Evolutionary conservation across 2,329 filamentous ascomycete genomes (phyloP).

Genomic region (Endocalyx cinctus): DNA sequence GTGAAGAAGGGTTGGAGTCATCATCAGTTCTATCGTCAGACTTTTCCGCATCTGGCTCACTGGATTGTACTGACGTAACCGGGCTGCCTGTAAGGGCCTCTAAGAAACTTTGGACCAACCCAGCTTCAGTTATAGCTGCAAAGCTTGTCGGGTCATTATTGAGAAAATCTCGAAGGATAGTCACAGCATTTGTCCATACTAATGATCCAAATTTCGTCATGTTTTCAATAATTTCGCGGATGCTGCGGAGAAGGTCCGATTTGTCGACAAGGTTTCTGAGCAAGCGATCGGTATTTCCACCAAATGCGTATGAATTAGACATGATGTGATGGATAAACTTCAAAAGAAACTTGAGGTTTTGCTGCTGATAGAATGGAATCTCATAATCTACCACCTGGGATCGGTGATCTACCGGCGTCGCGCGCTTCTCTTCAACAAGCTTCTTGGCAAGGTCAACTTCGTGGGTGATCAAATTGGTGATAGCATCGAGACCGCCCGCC

Average conservation of each 20-base stretch:
- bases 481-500: conserved; percentile 80
- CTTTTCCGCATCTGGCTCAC: conserved; percentile 25
- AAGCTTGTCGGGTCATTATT: conserved; percentile 99
- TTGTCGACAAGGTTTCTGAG: conserved; percentile 94
- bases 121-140: conserved; percentile 89
- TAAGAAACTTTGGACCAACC: conserved; percentile 80
- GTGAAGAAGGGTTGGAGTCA: conserved; percentile 32
- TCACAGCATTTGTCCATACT: conserved; percentile 93
- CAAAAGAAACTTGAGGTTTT: conserved; percentile 87
- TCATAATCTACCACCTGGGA: conserved; percentile 87
- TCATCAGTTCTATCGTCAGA: conserved; percentile 29
- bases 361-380: conserved; percentile 88
- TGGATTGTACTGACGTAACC: conserved; percentile 33
- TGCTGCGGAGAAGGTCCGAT: conserved; percentile 71
- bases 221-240: conserved; percentile 78
- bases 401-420: conserved; percentile 64
- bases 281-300: conserved; percentile 82
- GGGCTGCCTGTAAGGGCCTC: conserved; percentile 66
- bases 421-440: conserved; percentile 62
- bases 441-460: conserved; percentile 69
- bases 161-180: conserved; percentile 90
- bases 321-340: conserved; percentile 97
- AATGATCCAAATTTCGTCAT: conserved; percentile 79
- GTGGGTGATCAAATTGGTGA: conserved; percentile 79
- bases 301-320: conserved; percentile 63